A percentile compares a stretch with the other conserved stretches of the same genome.
phyloP scores from a whole-genome alignment of 345 rosid genomes.

The Eucalyptus grandis region DNA sequence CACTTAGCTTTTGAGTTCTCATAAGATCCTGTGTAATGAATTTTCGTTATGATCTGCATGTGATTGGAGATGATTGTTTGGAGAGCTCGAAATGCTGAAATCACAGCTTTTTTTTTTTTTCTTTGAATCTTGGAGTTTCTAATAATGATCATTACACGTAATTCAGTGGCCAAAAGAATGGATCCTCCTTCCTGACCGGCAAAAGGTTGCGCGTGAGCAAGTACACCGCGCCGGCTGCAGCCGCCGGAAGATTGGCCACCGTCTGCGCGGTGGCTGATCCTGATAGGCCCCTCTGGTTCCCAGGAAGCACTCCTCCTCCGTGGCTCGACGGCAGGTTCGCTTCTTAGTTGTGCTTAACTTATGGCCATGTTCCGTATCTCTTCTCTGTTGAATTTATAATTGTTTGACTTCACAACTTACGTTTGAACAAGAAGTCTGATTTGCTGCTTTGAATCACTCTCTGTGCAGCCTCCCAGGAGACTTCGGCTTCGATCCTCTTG shows the following conservation, averaged over 20 bases:
- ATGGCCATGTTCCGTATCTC: neutral
- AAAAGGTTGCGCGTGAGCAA: constrained; percentile 52
- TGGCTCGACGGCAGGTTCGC: constrained; percentile 89
- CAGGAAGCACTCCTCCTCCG: constrained; percentile 92
- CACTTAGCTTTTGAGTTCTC: neutral
- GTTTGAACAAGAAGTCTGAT: neutral
- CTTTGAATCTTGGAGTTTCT: neutral
- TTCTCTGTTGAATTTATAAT: neutral
- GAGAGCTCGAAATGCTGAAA: neutral
- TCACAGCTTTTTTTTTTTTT: too few relatives aligned
- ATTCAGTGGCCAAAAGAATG: constrained; percentile 50
- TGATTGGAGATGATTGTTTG: neutral
- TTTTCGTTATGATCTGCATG: neutral
- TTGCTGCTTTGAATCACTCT: neutral
- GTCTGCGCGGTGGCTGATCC: constrained; percentile 69
- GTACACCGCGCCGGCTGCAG: constrained; percentile 7
- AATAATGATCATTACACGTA: neutral
- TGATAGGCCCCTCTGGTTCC: constrained; percentile 94
- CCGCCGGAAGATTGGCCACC: constrained; percentile 15
- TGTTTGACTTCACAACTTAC: neutral
- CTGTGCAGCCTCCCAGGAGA: constrained; percentile 85
- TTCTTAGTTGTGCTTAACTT: neutral
- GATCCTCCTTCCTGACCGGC: constrained; percentile 58
- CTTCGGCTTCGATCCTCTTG: constrained; percentile 94
- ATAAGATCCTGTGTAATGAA: neutral